Evolutionary conservation across 805 yeast species (phyloP).

Genomic region (Schizosaccharomyces lindneri): DNA sequence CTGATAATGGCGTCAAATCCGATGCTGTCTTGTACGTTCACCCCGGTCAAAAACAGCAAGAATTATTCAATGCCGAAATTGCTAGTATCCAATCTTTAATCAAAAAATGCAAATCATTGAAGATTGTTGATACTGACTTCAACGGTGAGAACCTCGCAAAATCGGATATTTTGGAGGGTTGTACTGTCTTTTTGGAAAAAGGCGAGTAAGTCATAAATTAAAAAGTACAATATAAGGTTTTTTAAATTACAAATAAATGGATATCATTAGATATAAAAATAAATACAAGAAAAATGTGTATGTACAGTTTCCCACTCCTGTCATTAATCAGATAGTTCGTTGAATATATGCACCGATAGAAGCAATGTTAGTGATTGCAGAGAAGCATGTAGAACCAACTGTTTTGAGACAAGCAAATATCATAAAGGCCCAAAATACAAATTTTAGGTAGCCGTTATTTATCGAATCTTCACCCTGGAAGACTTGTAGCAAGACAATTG

Average conservation of each 20-base stretch:
- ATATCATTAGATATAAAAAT: background rate
- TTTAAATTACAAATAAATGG: background rate
- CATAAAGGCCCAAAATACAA: constrained; percentile 82
- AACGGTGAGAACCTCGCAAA: background rate
- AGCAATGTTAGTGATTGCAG: background rate
- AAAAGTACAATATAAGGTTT: background rate
- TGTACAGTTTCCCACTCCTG: background rate
- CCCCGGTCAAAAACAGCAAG: constrained; percentile 21
- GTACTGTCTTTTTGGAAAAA: background rate
- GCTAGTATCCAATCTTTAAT: constrained; percentile 76
- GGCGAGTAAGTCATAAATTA: background rate
- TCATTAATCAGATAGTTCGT: too few species aligned
- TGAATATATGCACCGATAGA: background rate
- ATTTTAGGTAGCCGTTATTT: constrained; percentile 35
- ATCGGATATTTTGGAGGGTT: background rate
- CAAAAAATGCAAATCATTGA: constrained; percentile 18
- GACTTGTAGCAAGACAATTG: constrained; percentile 26
- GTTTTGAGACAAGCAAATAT: constrained; percentile 35
- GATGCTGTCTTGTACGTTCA: constrained; percentile 71
- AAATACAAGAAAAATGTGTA: background rate
- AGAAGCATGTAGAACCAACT: background rate
- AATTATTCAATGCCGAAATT: constrained; percentile 42
- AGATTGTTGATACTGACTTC: background rate
- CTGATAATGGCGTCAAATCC: constrained; percentile 74
- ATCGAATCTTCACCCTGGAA: constrained; percentile 3